These are phyloP conservation scores for Lumnitzera racemosa DNA, from an alignment of 345 rosid species.

Conservation along the genomic window DNA sequence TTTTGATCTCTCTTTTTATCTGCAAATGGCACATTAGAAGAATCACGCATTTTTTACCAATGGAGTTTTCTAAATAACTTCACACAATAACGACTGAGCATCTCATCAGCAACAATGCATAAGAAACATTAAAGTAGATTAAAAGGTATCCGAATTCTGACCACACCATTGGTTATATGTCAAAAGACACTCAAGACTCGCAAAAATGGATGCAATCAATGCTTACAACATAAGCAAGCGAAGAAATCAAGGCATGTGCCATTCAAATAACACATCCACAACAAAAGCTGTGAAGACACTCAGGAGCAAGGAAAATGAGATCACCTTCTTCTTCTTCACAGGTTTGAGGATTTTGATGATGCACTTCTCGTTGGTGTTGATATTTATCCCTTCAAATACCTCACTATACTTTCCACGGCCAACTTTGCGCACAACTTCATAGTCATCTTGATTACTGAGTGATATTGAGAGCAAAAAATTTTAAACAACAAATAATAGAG, in stretches of 20 bases:
- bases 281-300: not conserved
- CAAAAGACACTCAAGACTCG: not conserved
- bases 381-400: slow-evolving; percentile 76
- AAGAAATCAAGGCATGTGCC: no score
- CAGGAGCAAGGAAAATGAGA: slow-evolving; percentile 3
- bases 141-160: no score
- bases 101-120: no score
- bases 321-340: slow-evolving; percentile 84
- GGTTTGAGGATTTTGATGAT: slow-evolving; percentile 83
- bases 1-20: slow-evolving; percentile 82
- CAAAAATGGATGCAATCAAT: not conserved
- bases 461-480: slow-evolving; percentile 6
- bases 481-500: not conserved
- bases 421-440: slow-evolving; percentile 80
- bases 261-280: no score
- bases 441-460: slow-evolving; percentile 77
- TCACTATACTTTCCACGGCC: slow-evolving; percentile 86
- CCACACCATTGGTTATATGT: not conserved
- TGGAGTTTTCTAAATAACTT: not conserved
- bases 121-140: no score
- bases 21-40: slow-evolving; percentile 19
- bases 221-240: no score
- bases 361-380: slow-evolving; percentile 58
- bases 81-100: not conserved
- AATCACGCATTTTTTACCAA: not conserved